Evolutionary conservation across 163 green algal genomes (phyloP), one percentile per base, ranked within the genome.

Genomic region (Chlamydomonas reinhardtii): DNA sequence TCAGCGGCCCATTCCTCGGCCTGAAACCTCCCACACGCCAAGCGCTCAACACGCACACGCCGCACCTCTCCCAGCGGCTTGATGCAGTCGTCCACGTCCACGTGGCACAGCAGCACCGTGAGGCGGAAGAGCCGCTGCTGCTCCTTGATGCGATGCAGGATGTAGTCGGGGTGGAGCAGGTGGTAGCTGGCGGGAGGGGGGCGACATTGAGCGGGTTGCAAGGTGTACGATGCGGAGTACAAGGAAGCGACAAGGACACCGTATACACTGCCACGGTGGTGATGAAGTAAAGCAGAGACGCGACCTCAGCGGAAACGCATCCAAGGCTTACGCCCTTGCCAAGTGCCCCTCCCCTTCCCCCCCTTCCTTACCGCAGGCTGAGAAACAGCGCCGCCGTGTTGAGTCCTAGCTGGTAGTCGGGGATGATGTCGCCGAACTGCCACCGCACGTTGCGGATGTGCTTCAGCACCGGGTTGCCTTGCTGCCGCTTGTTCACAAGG

Each of bases 81-180:
- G 5, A 91, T 84, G 12, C 85, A 65, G 68, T 96, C 93, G 48
- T 94, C 92, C 56, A 92, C 80, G 74, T 96, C 94, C 56, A 96
- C 89, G 34, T 93, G 90, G 62, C 88, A 80, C 78, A 96, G 89
- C 75, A 96, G 64, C 31, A 96, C 85, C 24, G 82, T 78, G n/a
- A 93, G 86, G 14, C 90, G 91, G 87, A 95, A 99, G 29, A 84
- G 82, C 0, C 94, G 91, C 89, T 97, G 94, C 73, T 99, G 89
- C 85, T 97, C 95, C 61, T 93, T 92, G 72, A 99, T 97, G 68
- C 97, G 94, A 37, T 92, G 82, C 69, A 96, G 86, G 70, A 99
- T 93, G 91, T 99, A 99, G 31, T 98, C 94, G 11, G 96, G 97
- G 82, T 99, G 96, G 54, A 99, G 93, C 72, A 98, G 88, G 89